These are phyloP conservation scores for Plasmodium relictum DNA, from an alignment of 169 alveolate genomes.

Conservation along the genomic window DNA sequence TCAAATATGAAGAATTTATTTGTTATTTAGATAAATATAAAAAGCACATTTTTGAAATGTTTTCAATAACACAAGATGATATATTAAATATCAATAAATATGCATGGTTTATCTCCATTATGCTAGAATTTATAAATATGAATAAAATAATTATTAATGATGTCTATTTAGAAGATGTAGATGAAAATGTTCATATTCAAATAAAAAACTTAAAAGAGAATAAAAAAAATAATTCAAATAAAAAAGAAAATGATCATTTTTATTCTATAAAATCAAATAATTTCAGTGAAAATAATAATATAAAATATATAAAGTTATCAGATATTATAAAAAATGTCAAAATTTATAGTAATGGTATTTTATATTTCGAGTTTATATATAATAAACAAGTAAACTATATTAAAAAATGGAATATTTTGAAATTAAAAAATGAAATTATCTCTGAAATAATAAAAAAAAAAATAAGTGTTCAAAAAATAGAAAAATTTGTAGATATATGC, in stretches of 20 bases:
- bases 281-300: background rate
- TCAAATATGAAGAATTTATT: slow-evolving; percentile 53
- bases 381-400: slow-evolving; percentile 56
- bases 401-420: slow-evolving; percentile 55
- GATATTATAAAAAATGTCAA: slow-evolving; percentile 20
- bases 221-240: background rate
- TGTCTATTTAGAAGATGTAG: slow-evolving; percentile 22
- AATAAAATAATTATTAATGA: slow-evolving; percentile 64
- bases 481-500: slow-evolving; percentile 25
- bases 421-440: slow-evolving; percentile 73
- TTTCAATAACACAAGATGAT: slow-evolving; percentile 50
- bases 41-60: slow-evolving; percentile 45
- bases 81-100: slow-evolving; percentile 36
- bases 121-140: slow-evolving; percentile 68
- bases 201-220: slow-evolving; percentile 1
- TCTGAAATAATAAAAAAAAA: slow-evolving; percentile 53
- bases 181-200: slow-evolving; percentile 15
- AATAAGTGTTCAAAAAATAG: slow-evolving; percentile 24
- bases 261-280: background rate
- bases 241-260: background rate
- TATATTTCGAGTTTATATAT: slow-evolving; percentile 60
- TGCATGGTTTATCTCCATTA: slow-evolving; percentile 56
- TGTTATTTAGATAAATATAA: slow-evolving; percentile 33
- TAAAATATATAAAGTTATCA: slow-evolving; percentile 66
- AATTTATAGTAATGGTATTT: slow-evolving; percentile 38